phyloP scores from a whole-genome alignment of 2,329 filamentous ascomycete species.

The Sporothrix protearum region DNA sequence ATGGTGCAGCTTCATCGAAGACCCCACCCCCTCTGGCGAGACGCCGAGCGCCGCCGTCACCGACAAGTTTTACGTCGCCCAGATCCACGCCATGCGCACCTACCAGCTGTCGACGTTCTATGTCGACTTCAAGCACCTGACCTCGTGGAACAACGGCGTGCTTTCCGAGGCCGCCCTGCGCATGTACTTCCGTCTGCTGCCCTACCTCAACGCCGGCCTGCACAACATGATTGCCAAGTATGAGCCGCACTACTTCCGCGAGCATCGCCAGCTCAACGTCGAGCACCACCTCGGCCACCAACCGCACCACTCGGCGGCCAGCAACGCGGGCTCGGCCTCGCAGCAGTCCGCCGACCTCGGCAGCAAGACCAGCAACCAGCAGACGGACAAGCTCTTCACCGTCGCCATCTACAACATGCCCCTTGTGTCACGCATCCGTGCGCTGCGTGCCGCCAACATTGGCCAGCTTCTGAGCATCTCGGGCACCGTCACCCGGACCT shows the following conservation, averaged over 20 bases:
- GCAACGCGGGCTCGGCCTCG: slow-evolving; percentile 58
- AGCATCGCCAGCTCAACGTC: slow-evolving; percentile 83
- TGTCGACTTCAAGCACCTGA: slow-evolving; percentile 81
- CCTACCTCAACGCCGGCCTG: slow-evolving; percentile 81
- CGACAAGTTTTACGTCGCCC: slow-evolving; percentile 80
- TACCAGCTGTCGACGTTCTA: slow-evolving; percentile 81
- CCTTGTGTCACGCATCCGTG: slow-evolving; percentile 78
- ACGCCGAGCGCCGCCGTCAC: slow-evolving; percentile 64
- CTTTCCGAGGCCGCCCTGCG: slow-evolving; percentile 81
- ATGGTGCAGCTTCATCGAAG: slow-evolving; percentile 59
- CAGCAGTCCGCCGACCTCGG: slow-evolving; percentile 64
- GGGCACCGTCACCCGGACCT: slow-evolving; percentile 92
- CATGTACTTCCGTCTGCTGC: slow-evolving; percentile 92
- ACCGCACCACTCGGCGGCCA: slow-evolving; percentile 65
- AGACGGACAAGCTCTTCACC: slow-evolving; percentile 94
- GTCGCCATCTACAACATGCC: slow-evolving; percentile 92
- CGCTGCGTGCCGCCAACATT: slow-evolving; percentile 83
- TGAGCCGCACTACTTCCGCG: slow-evolving; percentile 88
- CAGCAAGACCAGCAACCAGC: slow-evolving; percentile 80
- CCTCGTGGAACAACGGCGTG: slow-evolving; percentile 70
- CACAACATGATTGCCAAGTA: slow-evolving; percentile 94
- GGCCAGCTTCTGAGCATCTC: slow-evolving; percentile 93
- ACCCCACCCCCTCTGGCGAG: slow-evolving; percentile 58
- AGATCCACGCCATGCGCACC: slow-evolving; percentile 72
- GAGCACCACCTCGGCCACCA: slow-evolving; percentile 50